A percentile compares a stretch with the other conserved stretches of the same genome.
These are phyloP conservation scores for Bombardia bombarda DNA, from an alignment of 495 filamentous ascomycete species.

Conservation along the genomic window DNA sequence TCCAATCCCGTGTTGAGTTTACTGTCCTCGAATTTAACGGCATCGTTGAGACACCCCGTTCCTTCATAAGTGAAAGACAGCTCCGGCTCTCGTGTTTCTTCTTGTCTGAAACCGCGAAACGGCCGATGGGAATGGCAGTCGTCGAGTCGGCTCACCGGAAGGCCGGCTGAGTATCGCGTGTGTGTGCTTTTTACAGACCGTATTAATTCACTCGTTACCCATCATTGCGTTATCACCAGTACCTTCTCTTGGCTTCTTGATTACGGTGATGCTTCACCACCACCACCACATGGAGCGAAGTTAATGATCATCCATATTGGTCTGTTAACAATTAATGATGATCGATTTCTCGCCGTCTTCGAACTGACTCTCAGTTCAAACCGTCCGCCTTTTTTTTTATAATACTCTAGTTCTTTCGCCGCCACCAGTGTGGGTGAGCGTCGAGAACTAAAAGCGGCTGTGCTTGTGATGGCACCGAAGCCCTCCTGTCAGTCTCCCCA, in stretches of 20 bases:
- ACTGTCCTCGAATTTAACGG: background rate
- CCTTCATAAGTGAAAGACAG: background rate
- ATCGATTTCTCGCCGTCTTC: background rate
- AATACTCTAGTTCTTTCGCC: no score
- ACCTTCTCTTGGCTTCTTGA: background rate
- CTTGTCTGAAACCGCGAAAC: slow-evolving; percentile 1
- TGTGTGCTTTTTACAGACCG: background rate
- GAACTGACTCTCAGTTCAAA: slow-evolving; percentile 3
- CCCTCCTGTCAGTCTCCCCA: slow-evolving; percentile 6
- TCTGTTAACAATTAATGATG: background rate
- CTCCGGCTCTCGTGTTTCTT: background rate
- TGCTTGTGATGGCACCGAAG: slow-evolving; percentile 4
- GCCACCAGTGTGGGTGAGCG: background rate
- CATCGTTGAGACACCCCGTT: slow-evolving; percentile 1
- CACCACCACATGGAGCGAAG: background rate
- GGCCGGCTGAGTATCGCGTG: background rate
- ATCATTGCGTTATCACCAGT: background rate
- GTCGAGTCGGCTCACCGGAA: background rate
- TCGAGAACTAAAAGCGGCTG: no score
- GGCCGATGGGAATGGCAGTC: background rate
- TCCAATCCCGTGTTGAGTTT: slow-evolving; percentile 3
- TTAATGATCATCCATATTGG: background rate
- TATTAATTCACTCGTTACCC: background rate
- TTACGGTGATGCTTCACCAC: background rate
- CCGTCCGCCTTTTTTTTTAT: background rate